These are phyloP conservation scores for Panicum hallii DNA, from an alignment of 202 grass and related monocot genomes.

Conservation along the genomic window DNA sequence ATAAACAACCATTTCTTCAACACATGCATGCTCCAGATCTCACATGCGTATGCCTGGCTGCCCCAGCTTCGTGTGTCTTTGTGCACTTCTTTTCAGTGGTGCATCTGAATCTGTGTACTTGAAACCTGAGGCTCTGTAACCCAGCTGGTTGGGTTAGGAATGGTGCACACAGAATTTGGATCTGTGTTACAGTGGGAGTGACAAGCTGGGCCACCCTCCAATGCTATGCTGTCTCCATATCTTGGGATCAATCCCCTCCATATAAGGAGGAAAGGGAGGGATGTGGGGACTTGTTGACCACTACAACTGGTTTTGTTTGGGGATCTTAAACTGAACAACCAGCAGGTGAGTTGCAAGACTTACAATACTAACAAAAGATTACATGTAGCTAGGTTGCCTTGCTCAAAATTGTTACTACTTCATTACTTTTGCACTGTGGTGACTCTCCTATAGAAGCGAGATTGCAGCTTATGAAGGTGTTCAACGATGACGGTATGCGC, in stretches of 20 bases:
- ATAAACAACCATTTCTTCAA: constrained; percentile 48
- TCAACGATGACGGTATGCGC: constrained; percentile 6
- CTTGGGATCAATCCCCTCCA: constrained; percentile 22
- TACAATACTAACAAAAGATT: not conserved
- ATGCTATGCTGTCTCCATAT: constrained; percentile 31
- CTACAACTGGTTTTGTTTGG: not conserved
- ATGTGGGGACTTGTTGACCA: constrained; percentile 38
- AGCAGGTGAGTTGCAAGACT: not conserved
- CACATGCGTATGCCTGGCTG: constrained; percentile 51
- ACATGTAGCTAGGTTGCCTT: not conserved
- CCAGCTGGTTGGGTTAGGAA: constrained; percentile 41
- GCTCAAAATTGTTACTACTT: not conserved
- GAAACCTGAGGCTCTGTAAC: constrained; percentile 58
- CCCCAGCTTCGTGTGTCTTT: constrained; percentile 42
- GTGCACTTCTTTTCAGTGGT: constrained; percentile 8
- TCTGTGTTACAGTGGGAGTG: constrained; percentile 46
- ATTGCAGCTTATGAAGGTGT: not conserved
- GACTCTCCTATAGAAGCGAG: not conserved
- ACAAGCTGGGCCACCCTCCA: constrained; percentile 38
- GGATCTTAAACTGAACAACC: not conserved
- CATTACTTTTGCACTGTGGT: not conserved
- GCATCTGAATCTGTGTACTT: constrained; percentile 55
- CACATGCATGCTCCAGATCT: constrained; percentile 58
- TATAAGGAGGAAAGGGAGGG: constrained; percentile 1
- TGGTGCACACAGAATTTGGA: constrained; percentile 44